Base-by-base conservation (phyloP, 2,329 filamentous ascomycete species). In the Elsinoe arachidis region DNA sequence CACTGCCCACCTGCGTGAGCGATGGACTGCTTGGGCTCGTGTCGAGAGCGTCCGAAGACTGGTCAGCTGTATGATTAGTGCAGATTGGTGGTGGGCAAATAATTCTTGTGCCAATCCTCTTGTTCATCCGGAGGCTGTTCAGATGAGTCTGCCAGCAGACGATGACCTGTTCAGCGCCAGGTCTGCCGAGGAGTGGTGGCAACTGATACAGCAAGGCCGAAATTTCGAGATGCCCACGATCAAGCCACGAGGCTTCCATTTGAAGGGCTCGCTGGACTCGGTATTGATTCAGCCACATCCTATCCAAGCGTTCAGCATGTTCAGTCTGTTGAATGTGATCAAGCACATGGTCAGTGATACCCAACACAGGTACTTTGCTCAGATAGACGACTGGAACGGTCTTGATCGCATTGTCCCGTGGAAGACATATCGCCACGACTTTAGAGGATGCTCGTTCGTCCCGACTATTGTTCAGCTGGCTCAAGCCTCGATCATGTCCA, bases 11-110 rank as follows among this genome's bases (percentile, higher is more conserved):
- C 78, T 51, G 66, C 70, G 21, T 68, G 19, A 39, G 35, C 55
- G 72, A 61, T 80, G 78, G 78, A 78, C 75, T 61, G 74, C 75
- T 2, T 80, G 78, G 78, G 72, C 74, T 60, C 74, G 76, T 51
- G 71, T 80, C 6, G 78, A 80, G 64, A 78, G 76, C 47, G 71
- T 70, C 0, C 39, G 26, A 2, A 58, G 60, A 39, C 56, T 61
- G 5, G 49, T 57, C 11, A 57, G 51, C 23, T 53, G 58, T 17
- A 43, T 61, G 11, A 26, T 61, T 3, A 61, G 58, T 35, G 56
- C 56, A 6, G 60, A 61, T 34, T 61, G 60, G 60, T 61, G 60
- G 60, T 61, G 58, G 33, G 59, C 49, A n/a, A 56, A 59, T 21
- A 58, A 61, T 19, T 58, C 56, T 15, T 55, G 51, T 5, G 55